Evolutionary conservation across 768 basidiomycete genomes (phyloP), one percentile per base, ranked within the genome.

Genomic region (Boletus huronensis): DNA sequence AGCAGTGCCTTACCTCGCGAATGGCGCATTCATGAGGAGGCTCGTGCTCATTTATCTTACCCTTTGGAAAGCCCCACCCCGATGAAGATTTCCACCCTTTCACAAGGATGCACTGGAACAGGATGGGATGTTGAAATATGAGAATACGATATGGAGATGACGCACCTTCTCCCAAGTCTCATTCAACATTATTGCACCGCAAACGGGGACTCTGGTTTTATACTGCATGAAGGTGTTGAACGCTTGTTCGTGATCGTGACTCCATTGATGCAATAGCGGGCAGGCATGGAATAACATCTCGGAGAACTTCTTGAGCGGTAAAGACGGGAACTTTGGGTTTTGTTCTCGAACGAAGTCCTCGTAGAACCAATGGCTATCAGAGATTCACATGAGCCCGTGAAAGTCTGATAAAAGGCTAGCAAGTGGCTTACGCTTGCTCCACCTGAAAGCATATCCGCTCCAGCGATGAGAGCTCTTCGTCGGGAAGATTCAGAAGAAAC

Each of bases 51-150:
- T 99, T 99, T 70, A 98, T 98, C 75, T 99, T 99, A n/a, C 97
- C 97, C 69, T 96, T 91, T 7, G 97, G 97, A 72, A 98, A 99
- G n/a, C 93, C 89, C 97, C 97, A 99, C 7, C 93, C 92, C 2
- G 97, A 90, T 19, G 88, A 90, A 34, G 92, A 84, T 71, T 97
- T 98, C 93, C 93, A 98, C 7, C 97, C 97, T 72, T 97, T 94
- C 54, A 99, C 97, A 55, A 99, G 81, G n/a, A 99, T 79, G 66
- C 92, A 94, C 95, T 98, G 48, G 46, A 52, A 34, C 28, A 41
- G 52, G 58, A 55, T 53, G 21, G 19, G 31, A 39, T 39, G 53
- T 57, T 39, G 52, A 53, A 42, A 63, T 49, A 47, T 50, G 50
- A 50, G 43, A 40, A 48, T 16, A 23, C 19, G 52, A 50, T 49